Evolutionary conservation across 352 stramenopile species (phyloP).

Genomic region (Phytophthora multivora): DNA sequence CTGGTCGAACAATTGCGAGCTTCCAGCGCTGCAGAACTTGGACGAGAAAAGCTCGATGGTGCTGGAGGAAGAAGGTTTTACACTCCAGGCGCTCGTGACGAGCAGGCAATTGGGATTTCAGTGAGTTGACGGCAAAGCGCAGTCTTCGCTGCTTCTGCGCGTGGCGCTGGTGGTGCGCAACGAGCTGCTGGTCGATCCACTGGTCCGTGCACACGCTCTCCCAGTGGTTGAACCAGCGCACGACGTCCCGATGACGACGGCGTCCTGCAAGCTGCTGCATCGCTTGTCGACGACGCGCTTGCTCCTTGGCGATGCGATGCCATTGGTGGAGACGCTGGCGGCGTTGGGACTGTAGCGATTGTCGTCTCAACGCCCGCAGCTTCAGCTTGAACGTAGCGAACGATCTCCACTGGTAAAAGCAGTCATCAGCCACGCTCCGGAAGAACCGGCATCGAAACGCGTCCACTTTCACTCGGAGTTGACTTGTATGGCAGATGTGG

Average conservation of each 20-base stretch:
- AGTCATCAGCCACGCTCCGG: conserved; percentile 15
- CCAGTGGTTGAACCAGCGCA: conserved; percentile 43
- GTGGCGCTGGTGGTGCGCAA: conserved; percentile 33
- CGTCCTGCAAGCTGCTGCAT: conserved; percentile 14
- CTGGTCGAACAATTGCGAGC: background rate
- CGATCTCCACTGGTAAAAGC: conserved; percentile 36
- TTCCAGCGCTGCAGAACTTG: conserved; percentile 22
- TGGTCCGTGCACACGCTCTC: conserved; percentile 56
- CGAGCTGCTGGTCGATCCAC: conserved; percentile 41
- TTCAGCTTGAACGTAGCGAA: conserved; percentile 29
- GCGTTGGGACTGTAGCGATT: conserved; percentile 9
- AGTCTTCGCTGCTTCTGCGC: conserved; percentile 12
- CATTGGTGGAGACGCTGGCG: conserved; percentile 26
- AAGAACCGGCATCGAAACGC: conserved; percentile 36
- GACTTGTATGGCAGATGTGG: conserved; percentile 13
- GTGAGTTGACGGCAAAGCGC: conserved; percentile 8
- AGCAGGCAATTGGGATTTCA: conserved; percentile 21
- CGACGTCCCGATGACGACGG: conserved; percentile 11
- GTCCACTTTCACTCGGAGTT: conserved; percentile 16
- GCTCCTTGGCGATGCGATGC: conserved; percentile 10
- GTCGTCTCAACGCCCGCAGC: conserved; percentile 14
- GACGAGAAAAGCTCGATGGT: conserved; percentile 11
- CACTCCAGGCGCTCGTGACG: conserved; percentile 23
- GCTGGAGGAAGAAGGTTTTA: conserved; percentile 16
- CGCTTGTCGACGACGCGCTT: background rate